A percentile compares a stretch with the other conserved stretches of the same genome.
Evolutionary conservation across 345 rosid genomes (phyloP).

Genomic region (Geranium brycei): DNA sequence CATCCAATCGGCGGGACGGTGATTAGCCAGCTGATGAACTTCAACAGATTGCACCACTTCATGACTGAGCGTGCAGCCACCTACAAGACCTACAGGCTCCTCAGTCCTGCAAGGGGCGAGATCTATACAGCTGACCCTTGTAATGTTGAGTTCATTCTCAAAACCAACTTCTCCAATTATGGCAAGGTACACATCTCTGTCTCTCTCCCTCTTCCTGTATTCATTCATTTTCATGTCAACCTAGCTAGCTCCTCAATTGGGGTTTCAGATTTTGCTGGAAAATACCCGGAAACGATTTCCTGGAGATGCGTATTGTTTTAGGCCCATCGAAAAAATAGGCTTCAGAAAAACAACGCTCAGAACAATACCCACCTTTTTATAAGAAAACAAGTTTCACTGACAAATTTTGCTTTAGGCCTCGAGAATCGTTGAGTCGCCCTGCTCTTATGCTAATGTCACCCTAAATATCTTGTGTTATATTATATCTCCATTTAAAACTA

Average conservation of each 20-base stretch:
- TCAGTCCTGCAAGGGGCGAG: constrained; percentile 33
- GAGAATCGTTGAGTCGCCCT: no score
- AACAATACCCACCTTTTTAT: no score
- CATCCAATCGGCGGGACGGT: constrained; percentile 47
- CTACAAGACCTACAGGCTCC: constrained; percentile 36
- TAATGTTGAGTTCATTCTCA: constrained; percentile 38
- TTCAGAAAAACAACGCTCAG: no score
- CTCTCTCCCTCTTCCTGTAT: neutral
- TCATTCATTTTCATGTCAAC: no score
- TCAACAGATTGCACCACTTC: constrained; percentile 37
- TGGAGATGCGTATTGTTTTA: neutral
- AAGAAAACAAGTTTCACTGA: no score
- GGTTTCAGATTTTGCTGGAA: neutral
- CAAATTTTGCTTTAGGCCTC: no score
- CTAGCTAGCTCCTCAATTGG: no score
- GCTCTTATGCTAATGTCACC: no score
- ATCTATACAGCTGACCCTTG: constrained; percentile 34
- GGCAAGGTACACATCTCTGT: constrained; percentile 23
- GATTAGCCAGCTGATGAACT: constrained; percentile 40
- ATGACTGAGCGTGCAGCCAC: constrained; percentile 36
- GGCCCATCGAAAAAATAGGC: no score
- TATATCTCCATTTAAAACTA: no score
- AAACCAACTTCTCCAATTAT: constrained; percentile 33
- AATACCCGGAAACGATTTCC: no score
- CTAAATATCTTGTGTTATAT: no score